Base-by-base conservation (phyloP, 176 grass and related monocot genomes). In the Lolium rigidum region DNA sequence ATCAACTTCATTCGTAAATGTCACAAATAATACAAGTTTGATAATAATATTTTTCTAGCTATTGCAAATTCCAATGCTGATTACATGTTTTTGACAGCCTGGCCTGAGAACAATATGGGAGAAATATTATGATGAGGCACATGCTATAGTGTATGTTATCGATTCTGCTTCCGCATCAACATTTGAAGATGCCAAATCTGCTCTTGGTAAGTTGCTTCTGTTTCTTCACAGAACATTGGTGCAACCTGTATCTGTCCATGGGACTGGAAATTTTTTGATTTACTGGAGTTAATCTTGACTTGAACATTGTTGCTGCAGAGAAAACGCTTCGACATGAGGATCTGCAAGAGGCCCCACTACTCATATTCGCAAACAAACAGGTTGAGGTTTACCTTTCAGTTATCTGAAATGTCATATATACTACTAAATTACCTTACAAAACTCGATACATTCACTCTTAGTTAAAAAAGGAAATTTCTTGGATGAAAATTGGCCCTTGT, bases 51-150 rank as follows among this genome's bases (percentile, higher is more conserved):
- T 76, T 55, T 59, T 68, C 18, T 63, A 54, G 25, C 21, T 1
- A 77, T 50, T 87, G 41, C 20, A 35, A 69, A 43, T 52, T 50
- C 4, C 77, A 65, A 83, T 49, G 57, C 67, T 59, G 65, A 58
- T 84, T 87, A 43, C 17, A 78, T 72, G 66, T 77, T 82, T 81
- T 81, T 73, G 64, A 70, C 74, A 99, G 97, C 84, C 83, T 91
- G 94, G 94, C 76, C 79, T 97, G 46, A 91, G 94, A 74, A 94
- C 97, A 83, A 99, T 99, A 82, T 99, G 97, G 97, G 94, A 99
- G 89, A 99, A 99, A 92, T 99, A 99, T 88, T 99, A 93, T 80
- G 94, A 99, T 21, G 97, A 99, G 81, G 90, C 97, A 5, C 92
- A 99, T 93, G 94, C 97, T 87, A 85, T 99, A 89, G 92, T 99